phyloP scores from a whole-genome alignment of 1,139 yeast genomes.

The Meyerozyma athensensis region DNA sequence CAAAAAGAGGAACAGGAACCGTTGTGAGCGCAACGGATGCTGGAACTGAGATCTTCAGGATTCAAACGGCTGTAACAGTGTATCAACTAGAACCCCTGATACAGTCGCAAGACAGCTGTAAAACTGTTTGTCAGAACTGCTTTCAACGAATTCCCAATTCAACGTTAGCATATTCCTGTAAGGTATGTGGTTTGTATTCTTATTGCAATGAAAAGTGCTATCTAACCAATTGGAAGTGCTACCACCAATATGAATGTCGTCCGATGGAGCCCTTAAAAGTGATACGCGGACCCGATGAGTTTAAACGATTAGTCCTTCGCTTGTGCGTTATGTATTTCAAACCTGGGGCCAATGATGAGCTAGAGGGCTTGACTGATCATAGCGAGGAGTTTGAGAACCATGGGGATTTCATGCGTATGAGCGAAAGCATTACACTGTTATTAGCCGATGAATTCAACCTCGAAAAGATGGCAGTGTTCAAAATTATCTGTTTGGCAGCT shows the following conservation, averaged over 20 bases:
- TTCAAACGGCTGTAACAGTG: not conserved
- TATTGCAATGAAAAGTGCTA: constrained; percentile 13
- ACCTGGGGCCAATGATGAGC: constrained; percentile 2
- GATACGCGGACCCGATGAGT: constrained; percentile 1
- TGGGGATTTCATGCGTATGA: constrained; percentile 1
- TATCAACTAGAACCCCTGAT: not conserved
- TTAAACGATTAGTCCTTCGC: constrained; percentile 7
- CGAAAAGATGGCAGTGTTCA: not conserved
- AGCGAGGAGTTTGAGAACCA: not conserved
- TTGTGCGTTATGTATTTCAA: constrained; percentile 6
- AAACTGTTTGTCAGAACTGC: constrained; percentile 9
- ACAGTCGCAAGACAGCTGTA: constrained; percentile 3
- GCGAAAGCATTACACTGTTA: constrained; percentile 1
- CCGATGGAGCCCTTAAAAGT: constrained; percentile 4
- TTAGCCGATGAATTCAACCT: not conserved
- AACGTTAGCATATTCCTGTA: constrained; percentile 2
- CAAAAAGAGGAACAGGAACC: not conserved
- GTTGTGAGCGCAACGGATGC: not conserved
- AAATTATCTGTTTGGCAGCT: constrained; percentile 13
- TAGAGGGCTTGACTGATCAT: constrained; percentile 8
- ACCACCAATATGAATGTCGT: constrained; percentile 13
- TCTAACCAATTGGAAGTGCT: constrained; percentile 7
- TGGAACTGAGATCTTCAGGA: not conserved
- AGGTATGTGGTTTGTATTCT: constrained; percentile 8
- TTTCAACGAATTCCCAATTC: not conserved